Percentiles rank a stretch among this genome's conserved stretches.
These are phyloP conservation scores for Neurospora sp. DNA, from an alignment of 495 filamentous ascomycete species.

Conservation along the genomic window DNA sequence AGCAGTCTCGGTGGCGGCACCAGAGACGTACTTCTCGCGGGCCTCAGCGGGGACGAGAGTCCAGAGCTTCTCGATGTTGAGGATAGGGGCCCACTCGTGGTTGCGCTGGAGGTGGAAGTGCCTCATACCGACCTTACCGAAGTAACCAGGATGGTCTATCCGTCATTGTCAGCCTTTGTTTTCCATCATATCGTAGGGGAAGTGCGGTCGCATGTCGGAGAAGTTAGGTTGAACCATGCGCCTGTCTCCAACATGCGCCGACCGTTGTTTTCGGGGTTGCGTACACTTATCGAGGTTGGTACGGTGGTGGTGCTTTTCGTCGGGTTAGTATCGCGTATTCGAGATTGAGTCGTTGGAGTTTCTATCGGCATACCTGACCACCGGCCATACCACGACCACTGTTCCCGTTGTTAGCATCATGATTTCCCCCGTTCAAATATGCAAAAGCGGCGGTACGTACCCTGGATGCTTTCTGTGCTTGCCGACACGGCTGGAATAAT, in stretches of 20 bases:
- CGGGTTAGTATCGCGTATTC: conserved; percentile 13
- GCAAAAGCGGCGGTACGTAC: background rate
- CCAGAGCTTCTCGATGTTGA: conserved; percentile 31
- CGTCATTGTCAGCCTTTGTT: conserved; percentile 11
- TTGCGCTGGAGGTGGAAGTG: conserved; percentile 27
- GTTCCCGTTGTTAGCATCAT: background rate
- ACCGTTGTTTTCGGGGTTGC: conserved; percentile 1
- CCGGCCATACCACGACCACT: conserved; percentile 31
- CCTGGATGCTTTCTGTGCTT: conserved; percentile 29
- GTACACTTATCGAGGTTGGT: conserved; percentile 30
- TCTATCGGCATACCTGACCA: conserved; percentile 22
- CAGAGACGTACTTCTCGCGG: conserved; percentile 25
- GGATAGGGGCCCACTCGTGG: conserved; percentile 24
- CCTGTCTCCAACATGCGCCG: background rate
- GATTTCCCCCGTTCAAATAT: background rate
- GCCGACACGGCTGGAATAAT: conserved; percentile 21
- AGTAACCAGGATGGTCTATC: conserved; percentile 28
- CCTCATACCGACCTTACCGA: conserved; percentile 30
- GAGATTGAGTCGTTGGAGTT: conserved; percentile 1
- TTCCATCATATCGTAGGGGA: background rate
- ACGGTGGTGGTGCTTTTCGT: conserved; percentile 26
- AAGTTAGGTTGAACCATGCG: background rate
- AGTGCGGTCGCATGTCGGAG: conserved; percentile 1
- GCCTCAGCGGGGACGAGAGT: conserved; percentile 24
- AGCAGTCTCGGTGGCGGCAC: conserved; percentile 21